Percentiles rank a stretch among this genome's conserved stretches.
Evolutionary conservation across 2,329 filamentous ascomycete species (phyloP).

Genomic region (Aureobasidium sp.): DNA sequence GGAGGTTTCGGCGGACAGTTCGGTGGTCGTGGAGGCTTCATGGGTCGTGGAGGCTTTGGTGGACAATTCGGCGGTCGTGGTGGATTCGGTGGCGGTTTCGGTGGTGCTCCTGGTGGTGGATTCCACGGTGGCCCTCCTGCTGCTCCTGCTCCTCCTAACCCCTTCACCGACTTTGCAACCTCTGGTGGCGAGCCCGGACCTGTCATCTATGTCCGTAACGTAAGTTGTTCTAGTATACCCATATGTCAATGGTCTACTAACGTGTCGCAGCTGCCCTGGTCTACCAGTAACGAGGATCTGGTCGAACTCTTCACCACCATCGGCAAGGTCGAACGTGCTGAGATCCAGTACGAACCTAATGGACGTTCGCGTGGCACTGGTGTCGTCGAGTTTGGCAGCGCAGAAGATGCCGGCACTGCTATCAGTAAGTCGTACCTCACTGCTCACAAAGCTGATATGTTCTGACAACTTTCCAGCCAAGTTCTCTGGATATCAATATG

Average conservation of each 20-base stretch:
- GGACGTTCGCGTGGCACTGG: constrained; percentile 91
- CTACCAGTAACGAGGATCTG: constrained; percentile 95
- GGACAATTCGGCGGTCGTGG: constrained; percentile 38
- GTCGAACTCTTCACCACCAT: constrained; percentile 97
- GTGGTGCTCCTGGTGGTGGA: constrained; percentile 29
- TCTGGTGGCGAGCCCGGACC: constrained; percentile 76
- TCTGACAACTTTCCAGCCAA: constrained; percentile 51
- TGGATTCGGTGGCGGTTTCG: constrained; percentile 31
- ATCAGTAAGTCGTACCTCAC: constrained; percentile 51
- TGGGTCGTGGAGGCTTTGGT: constrained; percentile 50
- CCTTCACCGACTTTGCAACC: constrained; percentile 89
- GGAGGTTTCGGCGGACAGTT: constrained; percentile 26
- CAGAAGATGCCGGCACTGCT: constrained; percentile 81
- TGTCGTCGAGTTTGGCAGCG: constrained; percentile 85
- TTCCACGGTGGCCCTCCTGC: constrained; percentile 44
- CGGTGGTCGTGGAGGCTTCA: constrained; percentile 36
- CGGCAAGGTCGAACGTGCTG: constrained; percentile 95
- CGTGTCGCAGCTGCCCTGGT: constrained; percentile 76
- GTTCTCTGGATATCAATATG: constrained; percentile 96
- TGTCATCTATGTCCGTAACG: constrained; percentile 92
- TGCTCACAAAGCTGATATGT: background rate
- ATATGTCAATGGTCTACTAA: constrained; percentile 24
- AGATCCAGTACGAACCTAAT: constrained; percentile 97
- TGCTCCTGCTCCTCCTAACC: constrained; percentile 61
- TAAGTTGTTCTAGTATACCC: constrained; percentile 46